phyloP scores from a whole-genome alignment of 306 rosid species.

The Macrotyloma uniflorum region DNA sequence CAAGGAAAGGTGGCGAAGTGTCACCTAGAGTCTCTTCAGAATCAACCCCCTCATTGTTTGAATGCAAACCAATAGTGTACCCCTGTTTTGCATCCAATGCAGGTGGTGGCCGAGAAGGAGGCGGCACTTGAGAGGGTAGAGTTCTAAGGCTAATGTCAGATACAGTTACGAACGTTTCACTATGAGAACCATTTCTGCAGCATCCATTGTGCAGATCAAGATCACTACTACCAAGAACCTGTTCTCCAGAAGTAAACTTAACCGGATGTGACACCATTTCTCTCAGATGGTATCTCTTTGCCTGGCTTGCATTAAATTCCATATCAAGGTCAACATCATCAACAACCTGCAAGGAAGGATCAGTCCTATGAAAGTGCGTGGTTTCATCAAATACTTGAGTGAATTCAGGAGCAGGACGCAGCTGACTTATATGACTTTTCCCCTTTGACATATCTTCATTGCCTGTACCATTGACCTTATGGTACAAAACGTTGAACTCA shows the following conservation, averaged over 20 bases:
- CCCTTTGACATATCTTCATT: conserved; percentile 47
- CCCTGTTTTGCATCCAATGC: conserved; percentile 53
- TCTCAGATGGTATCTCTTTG: conserved; percentile 51
- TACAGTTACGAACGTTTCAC: conserved; percentile 61
- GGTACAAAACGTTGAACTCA: conserved; percentile 70
- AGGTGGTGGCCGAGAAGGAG: conserved; percentile 93
- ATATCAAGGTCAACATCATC: conserved; percentile 61
- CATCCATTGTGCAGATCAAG: conserved; percentile 45
- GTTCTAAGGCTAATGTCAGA: conserved; percentile 86
- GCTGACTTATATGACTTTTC: conserved; percentile 46
- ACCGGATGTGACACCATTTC: conserved; percentile 43
- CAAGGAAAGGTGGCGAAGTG: conserved; percentile 74
- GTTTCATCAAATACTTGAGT: conserved; percentile 59
- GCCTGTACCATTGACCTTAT: conserved; percentile 48
- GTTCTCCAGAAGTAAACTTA: conserved; percentile 46
- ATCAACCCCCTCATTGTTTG: conserved; percentile 45
- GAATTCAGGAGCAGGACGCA: conserved; percentile 58
- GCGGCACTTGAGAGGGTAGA: conserved; percentile 79
- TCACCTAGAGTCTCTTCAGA: conserved; percentile 55
- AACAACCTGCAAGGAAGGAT: conserved; percentile 53
- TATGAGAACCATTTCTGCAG: conserved; percentile 46
- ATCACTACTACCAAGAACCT: conserved; percentile 44
- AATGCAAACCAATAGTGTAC: conserved; percentile 39
- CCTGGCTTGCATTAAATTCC: conserved; percentile 52
- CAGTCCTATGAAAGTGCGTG: conserved; percentile 37